phyloP scores from a whole-genome alignment of 495 filamentous ascomycete species.

The Diplogelasinospora grovesii region DNA sequence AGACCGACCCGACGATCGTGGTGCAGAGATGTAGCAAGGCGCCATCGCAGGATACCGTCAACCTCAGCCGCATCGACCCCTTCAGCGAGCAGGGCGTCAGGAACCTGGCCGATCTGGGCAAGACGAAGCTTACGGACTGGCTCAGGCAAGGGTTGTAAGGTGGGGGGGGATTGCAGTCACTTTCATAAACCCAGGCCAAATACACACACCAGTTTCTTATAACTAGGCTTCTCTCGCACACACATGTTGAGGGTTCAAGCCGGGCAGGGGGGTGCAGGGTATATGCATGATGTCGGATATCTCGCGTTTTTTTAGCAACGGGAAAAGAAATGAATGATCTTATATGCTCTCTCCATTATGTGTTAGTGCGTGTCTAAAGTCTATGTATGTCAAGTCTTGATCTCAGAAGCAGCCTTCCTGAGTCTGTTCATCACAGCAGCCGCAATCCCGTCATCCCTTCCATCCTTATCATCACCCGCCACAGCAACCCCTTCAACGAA shows the following conservation, averaged over 20 bases:
- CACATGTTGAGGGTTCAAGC: too few relatives aligned
- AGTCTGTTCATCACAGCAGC: constrained; percentile 95
- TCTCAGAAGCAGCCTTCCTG: constrained; percentile 72
- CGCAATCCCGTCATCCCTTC: too few relatives aligned
- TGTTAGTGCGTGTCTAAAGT: too few relatives aligned
- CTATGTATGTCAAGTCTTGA: too few relatives aligned
- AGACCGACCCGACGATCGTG: constrained; percentile 91
- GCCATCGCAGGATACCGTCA: constrained; percentile 76
- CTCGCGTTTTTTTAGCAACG: too few relatives aligned
- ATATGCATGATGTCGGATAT: too few relatives aligned
- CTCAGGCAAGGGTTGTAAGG: constrained; percentile 67
- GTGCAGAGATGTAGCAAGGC: constrained; percentile 84
- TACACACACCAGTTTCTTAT: not conserved
- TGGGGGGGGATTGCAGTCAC: constrained; percentile 1
- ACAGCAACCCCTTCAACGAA: constrained; percentile 83
- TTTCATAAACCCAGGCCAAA: not conserved
- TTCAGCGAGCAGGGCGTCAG: constrained; percentile 92
- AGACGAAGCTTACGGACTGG: constrained; percentile 83
- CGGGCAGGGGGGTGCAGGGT: too few relatives aligned
- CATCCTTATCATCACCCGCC: constrained; percentile 74
- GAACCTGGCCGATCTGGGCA: constrained; percentile 93
- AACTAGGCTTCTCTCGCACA: too few relatives aligned
- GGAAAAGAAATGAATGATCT: not conserved
- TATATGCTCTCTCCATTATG: not conserved
- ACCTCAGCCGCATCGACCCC: constrained; percentile 80